Base-by-base conservation (phyloP, 805 yeast genomes). In the Candida jianshihensis region DNA sequence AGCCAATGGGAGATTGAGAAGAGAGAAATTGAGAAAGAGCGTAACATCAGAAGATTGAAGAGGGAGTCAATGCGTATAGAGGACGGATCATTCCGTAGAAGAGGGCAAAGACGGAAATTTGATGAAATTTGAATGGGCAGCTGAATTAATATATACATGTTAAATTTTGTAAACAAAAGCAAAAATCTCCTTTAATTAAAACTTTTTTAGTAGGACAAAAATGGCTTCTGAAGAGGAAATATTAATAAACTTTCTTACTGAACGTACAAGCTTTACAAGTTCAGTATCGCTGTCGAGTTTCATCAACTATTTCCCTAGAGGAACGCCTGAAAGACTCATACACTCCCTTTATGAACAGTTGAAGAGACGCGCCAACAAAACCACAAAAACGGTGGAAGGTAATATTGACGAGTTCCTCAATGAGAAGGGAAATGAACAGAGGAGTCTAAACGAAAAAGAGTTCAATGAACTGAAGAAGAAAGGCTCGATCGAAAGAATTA, bases 1-100 rank as follows among this genome's bases (percentile, higher is more conserved):
- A 78, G 92, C 2, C 89, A 85, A 37, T 87, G 89, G 75, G 98
- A 92, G 59, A 86, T 92, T 39, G 97, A 90, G 55, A 81, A 82
- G 61, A 73, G 97, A 47, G 97, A 92, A 56, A 87, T 88, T 48
- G 98, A 92, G 61, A 78, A 94, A 53, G 96, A 89, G 49, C 73
- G 97, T 59, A 88, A 84, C 55, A 70, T 87, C 42, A 75, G 98
- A 60, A 77, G 98, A 54, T 69, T 89, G 54, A 90, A 94, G 67
- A 77, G 98, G 61, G 97, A 92, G 56, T 79, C 88, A 9, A 78
- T 85, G 66, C 67, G 87, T 41, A 74, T 82, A 34, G 80, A 76
- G 35, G 80, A 73, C 39, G 72, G 73, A 28, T 39, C 57, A 30
- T 43, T 53, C 10, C 47, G 48, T 35, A 60, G 67, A 47, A 61